Percentiles rank a stretch among this genome's conserved stretches.
Evolutionary conservation across 139 green algal species (phyloP).

Genomic region (Closterium sp.): DNA sequence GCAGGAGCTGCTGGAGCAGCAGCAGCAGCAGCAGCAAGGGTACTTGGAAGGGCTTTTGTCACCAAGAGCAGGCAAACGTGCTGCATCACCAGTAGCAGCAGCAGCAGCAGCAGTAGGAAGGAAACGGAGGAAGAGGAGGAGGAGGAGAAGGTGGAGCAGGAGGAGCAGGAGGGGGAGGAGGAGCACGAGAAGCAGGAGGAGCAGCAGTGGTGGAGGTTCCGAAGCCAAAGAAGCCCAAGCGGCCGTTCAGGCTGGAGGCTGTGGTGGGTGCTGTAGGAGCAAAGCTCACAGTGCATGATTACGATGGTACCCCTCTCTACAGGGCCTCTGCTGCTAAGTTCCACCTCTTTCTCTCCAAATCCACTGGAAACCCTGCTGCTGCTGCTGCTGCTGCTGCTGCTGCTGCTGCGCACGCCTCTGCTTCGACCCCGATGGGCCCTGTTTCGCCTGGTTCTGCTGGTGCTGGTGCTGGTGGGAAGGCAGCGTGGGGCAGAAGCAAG

Average conservation of each 20-base stretch:
- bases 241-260: not conserved
- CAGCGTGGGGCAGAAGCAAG: not conserved
- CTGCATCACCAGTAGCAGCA: not conserved
- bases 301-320: not conserved
- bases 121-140: not conserved
- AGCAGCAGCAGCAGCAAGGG: not conserved
- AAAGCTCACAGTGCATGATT: not conserved
- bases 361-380: not conserved
- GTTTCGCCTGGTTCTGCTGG: not conserved
- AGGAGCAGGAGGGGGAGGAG: not conserved
- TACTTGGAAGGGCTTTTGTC: not conserved
- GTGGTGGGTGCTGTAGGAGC: not conserved
- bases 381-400: not conserved
- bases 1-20: not conserved
- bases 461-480: not conserved
- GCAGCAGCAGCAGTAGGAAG: not conserved
- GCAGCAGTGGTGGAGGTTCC: not conserved
- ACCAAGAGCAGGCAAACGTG: not conserved
- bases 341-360: not conserved
- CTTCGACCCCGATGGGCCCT: not conserved
- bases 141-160: not conserved
- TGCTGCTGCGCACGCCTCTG: not conserved
- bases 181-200: not conserved
- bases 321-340: not conserved
- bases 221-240: not conserved